Conservation (phyloP, 495 filamentous ascomycete species). For the Rusavskia elegans region DNA sequence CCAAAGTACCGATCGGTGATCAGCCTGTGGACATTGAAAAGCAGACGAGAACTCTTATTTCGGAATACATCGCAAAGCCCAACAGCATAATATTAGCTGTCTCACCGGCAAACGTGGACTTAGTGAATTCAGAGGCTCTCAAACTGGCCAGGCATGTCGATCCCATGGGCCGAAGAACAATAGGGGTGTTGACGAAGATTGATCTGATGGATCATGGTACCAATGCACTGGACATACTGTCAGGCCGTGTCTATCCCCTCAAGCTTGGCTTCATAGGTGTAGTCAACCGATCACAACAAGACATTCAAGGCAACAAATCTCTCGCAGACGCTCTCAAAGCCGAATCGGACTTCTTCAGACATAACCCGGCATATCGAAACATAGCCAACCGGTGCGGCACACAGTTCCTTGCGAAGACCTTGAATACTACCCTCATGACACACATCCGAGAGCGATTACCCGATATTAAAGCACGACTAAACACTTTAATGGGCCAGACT, state of each 20-base stretch:
- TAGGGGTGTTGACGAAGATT: slow-evolving; percentile 93
- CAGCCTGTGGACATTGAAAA: slow-evolving; percentile 98
- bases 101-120: slow-evolving; percentile 92
- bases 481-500: slow-evolving; percentile 97
- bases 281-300: slow-evolving; percentile 95
- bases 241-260: slow-evolving; percentile 86
- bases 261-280: slow-evolving; percentile 98
- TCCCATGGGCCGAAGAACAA: slow-evolving; percentile 83
- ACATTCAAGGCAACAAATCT: slow-evolving; percentile 90
- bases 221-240: slow-evolving; percentile 93
- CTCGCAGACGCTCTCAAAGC: slow-evolving; percentile 77
- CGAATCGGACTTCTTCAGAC: slow-evolving; percentile 89
- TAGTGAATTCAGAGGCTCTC: slow-evolving; percentile 95
- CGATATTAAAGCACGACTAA: slow-evolving; percentile 94
- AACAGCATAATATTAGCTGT: slow-evolving; percentile 97
- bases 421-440: slow-evolving; percentile 87
- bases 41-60: slow-evolving; percentile 89
- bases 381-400: slow-evolving; percentile 91
- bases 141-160: slow-evolving; percentile 97
- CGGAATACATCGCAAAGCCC: slow-evolving; percentile 97
- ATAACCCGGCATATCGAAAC: slow-evolving; percentile 93
- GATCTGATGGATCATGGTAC: slow-evolving; percentile 99
- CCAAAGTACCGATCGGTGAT: slow-evolving; percentile 97
- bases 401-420: slow-evolving; percentile 84
- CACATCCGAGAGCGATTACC: slow-evolving; percentile 93